Percentiles rank a stretch among this genome's conserved stretches.
These are phyloP conservation scores for Peziza echinospora DNA, from an alignment of 495 filamentous ascomycete genomes.

Conservation along the genomic window DNA sequence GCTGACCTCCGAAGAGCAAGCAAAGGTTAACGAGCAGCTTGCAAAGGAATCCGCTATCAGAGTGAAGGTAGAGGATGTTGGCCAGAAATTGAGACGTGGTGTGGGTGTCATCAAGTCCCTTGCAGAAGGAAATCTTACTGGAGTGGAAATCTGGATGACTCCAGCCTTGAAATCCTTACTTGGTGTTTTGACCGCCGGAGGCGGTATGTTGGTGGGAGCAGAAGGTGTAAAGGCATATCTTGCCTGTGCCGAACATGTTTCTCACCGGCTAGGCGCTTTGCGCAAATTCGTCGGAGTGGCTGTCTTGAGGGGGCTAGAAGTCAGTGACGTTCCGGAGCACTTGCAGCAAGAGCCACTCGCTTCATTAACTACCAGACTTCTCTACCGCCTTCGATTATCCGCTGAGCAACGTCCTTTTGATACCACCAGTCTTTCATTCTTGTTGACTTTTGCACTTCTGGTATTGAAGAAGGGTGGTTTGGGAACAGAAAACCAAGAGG, in stretches of 20 bases:
- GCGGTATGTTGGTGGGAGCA: slow-evolving; percentile 57
- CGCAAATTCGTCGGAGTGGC: slow-evolving; percentile 71
- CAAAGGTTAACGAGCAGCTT: slow-evolving; percentile 78
- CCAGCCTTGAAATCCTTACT: slow-evolving; percentile 48
- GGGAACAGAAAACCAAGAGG: slow-evolving; percentile 40
- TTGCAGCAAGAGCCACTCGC: slow-evolving; percentile 59
- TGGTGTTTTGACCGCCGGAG: slow-evolving; percentile 51
- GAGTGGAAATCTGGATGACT: slow-evolving; percentile 69
- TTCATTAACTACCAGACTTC: slow-evolving; percentile 65
- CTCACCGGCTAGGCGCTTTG: slow-evolving; percentile 50
- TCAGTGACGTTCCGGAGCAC: slow-evolving; percentile 45
- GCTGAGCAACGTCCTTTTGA: slow-evolving; percentile 87
- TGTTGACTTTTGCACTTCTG: slow-evolving; percentile 57
- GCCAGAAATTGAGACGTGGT: slow-evolving; percentile 49
- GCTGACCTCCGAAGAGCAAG: slow-evolving; percentile 65
- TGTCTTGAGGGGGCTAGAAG: slow-evolving; percentile 54
- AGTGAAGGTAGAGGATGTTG: slow-evolving; percentile 39
- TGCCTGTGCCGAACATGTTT: slow-evolving; percentile 35
- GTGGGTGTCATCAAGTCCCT: slow-evolving; percentile 66
- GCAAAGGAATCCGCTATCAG: slow-evolving; percentile 68
- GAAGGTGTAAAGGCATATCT: slow-evolving; percentile 60
- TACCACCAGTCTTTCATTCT: slow-evolving; percentile 59
- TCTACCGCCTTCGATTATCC: slow-evolving; percentile 75
- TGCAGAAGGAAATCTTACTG: slow-evolving; percentile 63
- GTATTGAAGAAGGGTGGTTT: slow-evolving; percentile 61